These are phyloP conservation scores for Nigrospora sphaerica DNA, from an alignment of 2,329 filamentous ascomycete genomes.

Conservation along the genomic window DNA sequence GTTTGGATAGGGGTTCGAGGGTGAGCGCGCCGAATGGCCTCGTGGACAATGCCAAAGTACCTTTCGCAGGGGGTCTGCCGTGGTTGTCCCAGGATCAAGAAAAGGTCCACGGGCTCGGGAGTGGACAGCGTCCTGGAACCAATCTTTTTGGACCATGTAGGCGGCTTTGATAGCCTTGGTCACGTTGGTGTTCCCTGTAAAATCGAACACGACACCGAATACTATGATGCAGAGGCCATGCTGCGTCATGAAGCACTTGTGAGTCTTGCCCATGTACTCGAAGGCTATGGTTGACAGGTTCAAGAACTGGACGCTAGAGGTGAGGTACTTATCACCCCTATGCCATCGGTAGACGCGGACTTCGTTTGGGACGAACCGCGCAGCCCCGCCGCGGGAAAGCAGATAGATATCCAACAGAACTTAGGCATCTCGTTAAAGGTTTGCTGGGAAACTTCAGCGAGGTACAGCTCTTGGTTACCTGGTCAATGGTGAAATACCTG, in stretches of 20 bases:
- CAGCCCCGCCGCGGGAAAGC: too few relatives aligned
- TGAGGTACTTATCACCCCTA: constrained; percentile 63
- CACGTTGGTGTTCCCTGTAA: constrained; percentile 78
- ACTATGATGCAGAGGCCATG: constrained; percentile 77
- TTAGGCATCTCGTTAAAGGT: constrained; percentile 52
- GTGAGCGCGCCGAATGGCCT: constrained; percentile 66
- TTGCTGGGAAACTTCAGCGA: constrained; percentile 54
- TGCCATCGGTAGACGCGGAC: constrained; percentile 20
- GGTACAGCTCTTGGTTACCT: constrained; percentile 60
- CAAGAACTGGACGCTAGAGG: constrained; percentile 52
- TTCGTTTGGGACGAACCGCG: too few relatives aligned
- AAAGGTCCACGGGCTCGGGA: constrained; percentile 72
- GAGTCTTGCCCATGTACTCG: constrained; percentile 34
- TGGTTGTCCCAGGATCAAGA: constrained; percentile 75
- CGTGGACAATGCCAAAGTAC: constrained; percentile 44
- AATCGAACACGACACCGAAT: constrained; percentile 94
- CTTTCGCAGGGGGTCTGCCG: constrained; percentile 36
- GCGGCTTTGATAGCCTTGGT: constrained; percentile 75
- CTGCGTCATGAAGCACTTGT: constrained; percentile 64
- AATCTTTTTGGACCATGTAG: constrained; percentile 72
- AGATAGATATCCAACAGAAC: constrained; percentile 31
- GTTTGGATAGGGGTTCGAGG: constrained; percentile 84
- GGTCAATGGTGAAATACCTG: background rate
- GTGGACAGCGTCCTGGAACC: constrained; percentile 83
- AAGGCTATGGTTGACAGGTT: constrained; percentile 29